Evolutionary conservation across 2,329 filamentous ascomycete genomes (phyloP).

Genomic region (Arthrinium phaeospermum): DNA sequence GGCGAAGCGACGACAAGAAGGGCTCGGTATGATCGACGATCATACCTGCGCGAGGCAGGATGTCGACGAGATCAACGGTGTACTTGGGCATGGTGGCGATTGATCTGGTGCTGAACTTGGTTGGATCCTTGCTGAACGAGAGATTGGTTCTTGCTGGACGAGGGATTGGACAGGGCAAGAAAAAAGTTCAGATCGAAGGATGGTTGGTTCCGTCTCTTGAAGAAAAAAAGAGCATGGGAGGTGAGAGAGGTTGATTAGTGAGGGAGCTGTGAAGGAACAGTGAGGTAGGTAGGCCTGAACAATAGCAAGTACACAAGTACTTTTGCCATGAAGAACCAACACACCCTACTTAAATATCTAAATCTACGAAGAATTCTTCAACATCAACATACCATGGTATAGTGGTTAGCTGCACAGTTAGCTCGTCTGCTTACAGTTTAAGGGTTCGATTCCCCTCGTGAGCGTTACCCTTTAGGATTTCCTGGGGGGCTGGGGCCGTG

Average conservation of each 20-base stretch:
- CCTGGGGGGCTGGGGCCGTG: background rate
- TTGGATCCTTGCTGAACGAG: background rate
- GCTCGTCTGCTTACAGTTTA: background rate
- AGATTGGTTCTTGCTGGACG: background rate
- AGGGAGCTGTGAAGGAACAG: background rate
- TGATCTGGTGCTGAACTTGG: background rate
- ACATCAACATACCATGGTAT: background rate
- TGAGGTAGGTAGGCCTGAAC: background rate
- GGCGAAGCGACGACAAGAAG: background rate
- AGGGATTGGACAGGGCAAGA: background rate
- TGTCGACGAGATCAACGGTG: background rate
- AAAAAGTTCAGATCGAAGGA: background rate
- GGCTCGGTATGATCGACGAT: background rate
- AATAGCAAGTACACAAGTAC: background rate
- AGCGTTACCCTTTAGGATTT: background rate
- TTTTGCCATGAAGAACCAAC: background rate
- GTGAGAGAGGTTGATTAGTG: background rate
- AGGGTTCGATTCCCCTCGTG: background rate
- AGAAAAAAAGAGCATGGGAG: background rate
- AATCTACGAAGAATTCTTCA: background rate
- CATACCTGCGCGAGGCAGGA: constrained; percentile 6
- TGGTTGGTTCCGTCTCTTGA: background rate
- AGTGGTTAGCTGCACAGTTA: constrained; percentile 5
- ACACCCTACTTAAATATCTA: background rate
- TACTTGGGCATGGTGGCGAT: background rate